Base-by-base conservation (phyloP, 768 basidiomycete species). In the Boletus pseudopeckii region DNA sequence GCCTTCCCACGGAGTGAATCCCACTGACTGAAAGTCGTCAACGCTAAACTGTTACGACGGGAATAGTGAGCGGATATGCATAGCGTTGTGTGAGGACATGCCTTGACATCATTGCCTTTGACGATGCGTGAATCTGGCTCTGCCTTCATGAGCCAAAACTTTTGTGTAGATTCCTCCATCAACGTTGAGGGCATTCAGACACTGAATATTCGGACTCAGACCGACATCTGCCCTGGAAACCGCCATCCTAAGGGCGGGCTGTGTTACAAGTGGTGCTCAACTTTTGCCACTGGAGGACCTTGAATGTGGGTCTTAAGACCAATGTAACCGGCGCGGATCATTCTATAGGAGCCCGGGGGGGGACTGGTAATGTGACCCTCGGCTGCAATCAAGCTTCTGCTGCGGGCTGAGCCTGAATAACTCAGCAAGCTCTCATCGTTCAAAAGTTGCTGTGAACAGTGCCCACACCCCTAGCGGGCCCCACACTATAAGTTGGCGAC, bases 101-200 rank as follows among this genome's bases (percentile, higher is more conserved):
- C 90, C 78, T 89, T 92, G 59, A 94, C 89, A 57, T 94, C 91
- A 61, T 86, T 89, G 41, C 90, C 91, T 68, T 91, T 93, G 40
- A 90, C 88, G 43, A 92, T 64, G 50, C 90, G 85, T 15, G 89
- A 82, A 55, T 92, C 86, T 9, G 91, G 91, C 67, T 92, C 91
- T 4, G 91, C 91, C 69, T 93, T 92, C 71, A 91, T 80, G 22
- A 93, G 78, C 88, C 90, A 93, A 58, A 66, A 61, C 34, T 63
- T 73, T 44, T 8, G 56, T 4, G 54, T 37, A n/a, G 36, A 17
- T 45, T 43, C 20, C 28, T 40, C 42, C 60, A 64, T 61, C n/a
- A n/a, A 24, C 15, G 33, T n/a, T 4, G 28, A 18, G 22, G 26
- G 26, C 2, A 22, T 22, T 2, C 22, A 22, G 30, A 6, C 40